Base-by-base conservation (phyloP, 257 asterid genomes). In the Perilla frutescens region DNA sequence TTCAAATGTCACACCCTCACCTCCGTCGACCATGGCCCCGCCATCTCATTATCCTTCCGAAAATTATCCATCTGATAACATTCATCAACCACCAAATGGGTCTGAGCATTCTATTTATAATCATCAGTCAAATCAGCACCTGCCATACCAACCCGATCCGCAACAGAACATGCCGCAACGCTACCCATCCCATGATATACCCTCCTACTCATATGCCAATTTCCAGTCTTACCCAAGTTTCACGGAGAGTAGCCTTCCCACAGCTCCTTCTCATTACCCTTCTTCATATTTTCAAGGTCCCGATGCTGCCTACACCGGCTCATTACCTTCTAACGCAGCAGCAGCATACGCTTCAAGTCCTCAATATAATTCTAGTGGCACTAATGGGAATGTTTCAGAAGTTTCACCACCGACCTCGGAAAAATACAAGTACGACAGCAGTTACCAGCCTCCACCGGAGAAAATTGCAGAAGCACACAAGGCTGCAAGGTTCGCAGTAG, bases 401-500 rank as follows among this genome's bases (percentile, higher is more conserved):
- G 81, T 75, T 68, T 59, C 88, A n/a, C 82, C 87, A 40, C 60
- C 89, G 3, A 40, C 77, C 11, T 34, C 67, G 0, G 82, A 83
- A 55, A 66, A 82, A 40, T 93, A 85, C 39, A 84, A 87, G 68
- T 89, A 91, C 7, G 91, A 93, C 78, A 82, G 94, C 84, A 88
- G 55, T 48, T 93, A 87, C 87, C 89, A 85, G 84, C 98, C 97
- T 73, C 75, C 96, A 41, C 92, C 96, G 0, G 98, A 93, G 74
- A 89, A 87, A 79, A 84, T 93, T 20, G 84, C 96, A 6, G 98
- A 93, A 84, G 97, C 98, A 41, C 98, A 89, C 86, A 91, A 93
- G 88, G 91, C 96, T 11, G 97, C 97, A 3, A 87, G 97, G 80
- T 93, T 89, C 85, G 98, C 97, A 2, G 94, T 91, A 14, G 96